These are phyloP conservation scores for Trichoderma pleuroti DNA, from an alignment of 2,329 filamentous ascomycete genomes.

Conservation along the genomic window DNA sequence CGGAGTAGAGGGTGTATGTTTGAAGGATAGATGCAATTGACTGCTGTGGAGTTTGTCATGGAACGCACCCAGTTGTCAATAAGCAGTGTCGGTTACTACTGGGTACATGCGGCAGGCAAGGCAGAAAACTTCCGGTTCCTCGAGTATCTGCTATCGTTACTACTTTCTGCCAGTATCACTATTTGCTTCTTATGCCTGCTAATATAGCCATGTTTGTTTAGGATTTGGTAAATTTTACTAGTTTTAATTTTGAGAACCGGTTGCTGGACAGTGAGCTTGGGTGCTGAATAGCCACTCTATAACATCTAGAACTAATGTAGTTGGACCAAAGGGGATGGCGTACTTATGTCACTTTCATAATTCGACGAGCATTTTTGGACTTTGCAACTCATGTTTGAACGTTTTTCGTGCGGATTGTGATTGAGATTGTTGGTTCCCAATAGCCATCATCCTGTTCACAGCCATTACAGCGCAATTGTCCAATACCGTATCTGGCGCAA, in stretches of 20 bases:
- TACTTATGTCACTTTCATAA: neutral
- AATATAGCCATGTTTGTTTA: neutral
- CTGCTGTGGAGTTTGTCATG: neutral
- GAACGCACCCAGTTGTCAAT: neutral
- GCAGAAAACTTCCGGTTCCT: neutral
- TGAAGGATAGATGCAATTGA: neutral
- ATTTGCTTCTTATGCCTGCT: accelerated
- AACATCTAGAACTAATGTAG: neutral
- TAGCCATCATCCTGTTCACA: neutral
- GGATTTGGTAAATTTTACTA: neutral
- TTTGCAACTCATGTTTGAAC: neutral
- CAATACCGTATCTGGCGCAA: neutral
- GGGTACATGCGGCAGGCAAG: too few species aligned
- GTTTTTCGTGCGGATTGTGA: neutral
- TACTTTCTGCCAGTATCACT: neutral
- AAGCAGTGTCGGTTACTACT: neutral
- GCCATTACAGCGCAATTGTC: neutral
- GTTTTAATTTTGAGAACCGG: neutral
- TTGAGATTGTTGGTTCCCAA: neutral
- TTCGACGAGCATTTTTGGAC: neutral
- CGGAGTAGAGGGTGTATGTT: neutral
- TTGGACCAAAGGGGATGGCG: neutral
- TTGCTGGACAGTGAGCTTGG: neutral
- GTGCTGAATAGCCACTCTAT: neutral
- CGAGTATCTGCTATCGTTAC: neutral